Evolutionary conservation across 805 yeast genomes (phyloP).

Genomic region (Dipodascus geniculatus): DNA sequence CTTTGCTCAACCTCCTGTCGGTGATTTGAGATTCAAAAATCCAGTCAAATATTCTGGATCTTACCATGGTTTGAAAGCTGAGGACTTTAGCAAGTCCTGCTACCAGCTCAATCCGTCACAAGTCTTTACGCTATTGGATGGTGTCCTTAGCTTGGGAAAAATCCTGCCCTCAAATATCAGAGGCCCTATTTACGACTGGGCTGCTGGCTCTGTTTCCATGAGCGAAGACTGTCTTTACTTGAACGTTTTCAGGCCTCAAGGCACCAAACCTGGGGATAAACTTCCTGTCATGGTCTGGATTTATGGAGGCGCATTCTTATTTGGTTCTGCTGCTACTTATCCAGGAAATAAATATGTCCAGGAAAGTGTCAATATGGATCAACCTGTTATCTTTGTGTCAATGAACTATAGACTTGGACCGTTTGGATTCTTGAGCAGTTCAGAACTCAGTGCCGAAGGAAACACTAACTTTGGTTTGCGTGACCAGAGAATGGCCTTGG

Average conservation of each 20-base stretch:
- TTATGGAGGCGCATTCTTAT: slow-evolving; percentile 29
- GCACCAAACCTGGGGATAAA: slow-evolving; percentile 2
- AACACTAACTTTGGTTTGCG: slow-evolving; percentile 26
- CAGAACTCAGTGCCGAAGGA: slow-evolving; percentile 10
- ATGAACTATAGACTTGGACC: slow-evolving; percentile 27
- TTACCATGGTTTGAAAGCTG: slow-evolving; percentile 10
- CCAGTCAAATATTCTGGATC: slow-evolving; percentile 14
- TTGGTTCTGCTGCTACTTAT: slow-evolving; percentile 20
- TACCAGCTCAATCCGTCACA: background rate
- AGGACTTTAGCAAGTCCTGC: slow-evolving; percentile 9
- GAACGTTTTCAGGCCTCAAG: slow-evolving; percentile 20
- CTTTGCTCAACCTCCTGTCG: slow-evolving; percentile 24
- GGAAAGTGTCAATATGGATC: slow-evolving; percentile 1
- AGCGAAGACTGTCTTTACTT: slow-evolving; percentile 24
- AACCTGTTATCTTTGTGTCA: slow-evolving; percentile 15
- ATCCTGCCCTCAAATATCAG: background rate
- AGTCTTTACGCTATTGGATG: background rate
- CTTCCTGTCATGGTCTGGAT: slow-evolving; percentile 25
- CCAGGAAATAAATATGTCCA: slow-evolving; percentile 11
- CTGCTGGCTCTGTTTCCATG: slow-evolving; percentile 5
- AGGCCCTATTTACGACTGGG: slow-evolving; percentile 19
- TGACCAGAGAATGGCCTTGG: slow-evolving; percentile 28
- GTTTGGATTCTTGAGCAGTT: slow-evolving; percentile 27
- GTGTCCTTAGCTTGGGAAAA: background rate
- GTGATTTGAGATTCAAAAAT: slow-evolving; percentile 17